These are phyloP conservation scores for Boechera retrofracta DNA, from an alignment of 345 rosid genomes.

Conservation along the genomic window DNA sequence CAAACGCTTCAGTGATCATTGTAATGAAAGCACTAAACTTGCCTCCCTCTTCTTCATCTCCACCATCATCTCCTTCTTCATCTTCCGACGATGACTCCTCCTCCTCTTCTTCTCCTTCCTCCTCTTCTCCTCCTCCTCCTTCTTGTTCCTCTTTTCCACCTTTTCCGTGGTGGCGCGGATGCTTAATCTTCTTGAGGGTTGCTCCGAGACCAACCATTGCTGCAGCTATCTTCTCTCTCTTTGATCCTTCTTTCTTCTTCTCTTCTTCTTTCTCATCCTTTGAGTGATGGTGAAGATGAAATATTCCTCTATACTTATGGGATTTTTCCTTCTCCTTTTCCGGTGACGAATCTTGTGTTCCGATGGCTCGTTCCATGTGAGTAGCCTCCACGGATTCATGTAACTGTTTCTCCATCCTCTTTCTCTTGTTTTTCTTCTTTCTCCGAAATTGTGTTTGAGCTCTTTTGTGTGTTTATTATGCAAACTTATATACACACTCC, in stretches of 20 bases:
- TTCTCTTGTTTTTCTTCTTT: background rate
- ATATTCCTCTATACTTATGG: conserved; percentile 39
- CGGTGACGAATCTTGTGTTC: conserved; percentile 16
- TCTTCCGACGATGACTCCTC: conserved; percentile 7
- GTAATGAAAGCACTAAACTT: conserved; percentile 43
- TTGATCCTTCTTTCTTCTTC: conserved; percentile 44
- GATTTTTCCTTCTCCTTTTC: conserved; percentile 27
- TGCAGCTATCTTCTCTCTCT: conserved; percentile 45
- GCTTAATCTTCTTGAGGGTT: conserved; percentile 41
- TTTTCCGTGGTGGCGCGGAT: conserved; percentile 10
- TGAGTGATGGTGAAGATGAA: conserved; percentile 43
- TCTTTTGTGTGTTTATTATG: background rate
- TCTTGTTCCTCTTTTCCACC: conserved; percentile 17
- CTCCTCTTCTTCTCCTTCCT: background rate
- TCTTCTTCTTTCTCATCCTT: conserved; percentile 42
- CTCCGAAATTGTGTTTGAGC: background rate
- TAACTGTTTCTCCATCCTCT: conserved; percentile 35
- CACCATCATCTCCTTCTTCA: conserved; percentile 29
- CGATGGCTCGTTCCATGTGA: conserved; percentile 26
- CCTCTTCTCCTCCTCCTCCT: conserved; percentile 1
- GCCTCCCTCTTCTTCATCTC: conserved; percentile 42
- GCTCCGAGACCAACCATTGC: conserved; percentile 41
- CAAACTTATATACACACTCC: conserved; percentile 22
- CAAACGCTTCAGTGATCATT: conserved; percentile 36
- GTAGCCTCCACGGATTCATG: conserved; percentile 28